These are phyloP conservation scores for Polygonum aviculare DNA, from an alignment of 148 eudicot species.

Conservation along the genomic window DNA sequence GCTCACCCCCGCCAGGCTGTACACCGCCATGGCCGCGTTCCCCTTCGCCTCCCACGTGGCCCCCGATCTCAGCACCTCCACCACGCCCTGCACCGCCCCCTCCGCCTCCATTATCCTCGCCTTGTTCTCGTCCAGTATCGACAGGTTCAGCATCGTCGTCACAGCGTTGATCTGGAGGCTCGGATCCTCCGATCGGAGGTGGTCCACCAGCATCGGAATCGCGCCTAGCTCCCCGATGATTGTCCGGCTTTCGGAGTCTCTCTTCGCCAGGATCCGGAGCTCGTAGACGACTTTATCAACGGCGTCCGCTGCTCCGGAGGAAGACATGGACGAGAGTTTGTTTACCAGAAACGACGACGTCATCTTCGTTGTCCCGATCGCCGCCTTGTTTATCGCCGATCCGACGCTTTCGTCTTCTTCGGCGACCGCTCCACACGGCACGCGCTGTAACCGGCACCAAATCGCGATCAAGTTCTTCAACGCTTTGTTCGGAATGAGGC, in stretches of 20 bases:
- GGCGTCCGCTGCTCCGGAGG: conserved; percentile 20
- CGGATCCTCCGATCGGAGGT: conserved; percentile 44
- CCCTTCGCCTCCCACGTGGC: conserved; percentile 92
- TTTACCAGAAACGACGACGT: conserved; percentile 54
- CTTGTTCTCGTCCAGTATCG: conserved; percentile 64
- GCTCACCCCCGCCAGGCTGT: conserved; percentile 53
- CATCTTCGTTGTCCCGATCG: conserved; percentile 73
- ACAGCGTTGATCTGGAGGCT: conserved; percentile 65
- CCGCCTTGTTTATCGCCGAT: conserved; percentile 39
- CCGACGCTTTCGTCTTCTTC: conserved; percentile 12
- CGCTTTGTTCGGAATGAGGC: conserved; percentile 54
- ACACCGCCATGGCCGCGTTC: conserved; percentile 83
- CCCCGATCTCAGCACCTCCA: conserved; percentile 61
- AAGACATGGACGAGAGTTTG: conserved; percentile 23
- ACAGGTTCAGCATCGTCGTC: conserved; percentile 65
- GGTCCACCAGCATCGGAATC: conserved; percentile 39
- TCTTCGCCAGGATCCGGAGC: conserved; percentile 70
- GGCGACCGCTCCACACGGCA: conserved; percentile 43
- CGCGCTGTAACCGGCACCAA: conserved; percentile 77
- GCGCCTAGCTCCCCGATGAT: conserved; percentile 77
- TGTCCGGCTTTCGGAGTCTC: conserved; percentile 64
- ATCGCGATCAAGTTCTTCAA: conserved; percentile 61
- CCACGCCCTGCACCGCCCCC: conserved; percentile 53
- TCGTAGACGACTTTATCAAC: conserved; percentile 57
- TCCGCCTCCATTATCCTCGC: conserved; percentile 67